Conservation (phyloP, 805 yeast species). For the Lipomyces starkeyi region DNA sequence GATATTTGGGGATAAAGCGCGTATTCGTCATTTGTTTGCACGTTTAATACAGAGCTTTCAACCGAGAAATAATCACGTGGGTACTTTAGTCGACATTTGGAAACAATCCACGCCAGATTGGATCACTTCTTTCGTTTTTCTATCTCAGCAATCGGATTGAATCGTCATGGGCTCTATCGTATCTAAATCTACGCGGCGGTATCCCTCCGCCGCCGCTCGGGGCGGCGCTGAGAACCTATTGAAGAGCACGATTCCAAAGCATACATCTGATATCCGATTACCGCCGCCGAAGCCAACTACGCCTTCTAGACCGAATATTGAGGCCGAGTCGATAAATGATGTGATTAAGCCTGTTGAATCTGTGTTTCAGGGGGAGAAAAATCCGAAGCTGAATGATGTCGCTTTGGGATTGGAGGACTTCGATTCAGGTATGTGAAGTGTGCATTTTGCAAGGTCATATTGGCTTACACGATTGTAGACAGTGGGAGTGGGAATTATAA, state of each 20-base stretch:
- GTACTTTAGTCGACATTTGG: not conserved
- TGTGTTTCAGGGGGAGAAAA: not conserved
- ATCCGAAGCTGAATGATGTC: not conserved
- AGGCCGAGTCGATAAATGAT: constrained; percentile 13
- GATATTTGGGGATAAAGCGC: no score
- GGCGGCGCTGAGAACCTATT: constrained; percentile 19
- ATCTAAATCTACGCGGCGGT: constrained; percentile 29
- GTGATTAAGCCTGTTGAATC: constrained; percentile 16
- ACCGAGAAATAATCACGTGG: no score
- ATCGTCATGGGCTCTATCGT: constrained; percentile 26
- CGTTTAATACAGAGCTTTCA: no score
- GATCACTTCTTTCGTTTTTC: not conserved
- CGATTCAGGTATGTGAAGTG: constrained; percentile 13
- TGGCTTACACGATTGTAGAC: not conserved
- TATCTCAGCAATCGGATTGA: not conserved
- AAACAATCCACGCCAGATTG: no score
- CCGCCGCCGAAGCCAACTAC: not conserved
- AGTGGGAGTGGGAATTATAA: constrained; percentile 12
- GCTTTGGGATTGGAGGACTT: constrained; percentile 24
- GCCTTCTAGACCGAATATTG: constrained; percentile 10
- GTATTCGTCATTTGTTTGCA: no score
- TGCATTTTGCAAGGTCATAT: no score
- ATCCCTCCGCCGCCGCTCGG: constrained; percentile 30
- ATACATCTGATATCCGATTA: constrained; percentile 1
- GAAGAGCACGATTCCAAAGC: constrained; percentile 8